These are phyloP conservation scores for Voacanga thouarsii DNA, from an alignment of 257 asterid species.

Conservation along the genomic window DNA sequence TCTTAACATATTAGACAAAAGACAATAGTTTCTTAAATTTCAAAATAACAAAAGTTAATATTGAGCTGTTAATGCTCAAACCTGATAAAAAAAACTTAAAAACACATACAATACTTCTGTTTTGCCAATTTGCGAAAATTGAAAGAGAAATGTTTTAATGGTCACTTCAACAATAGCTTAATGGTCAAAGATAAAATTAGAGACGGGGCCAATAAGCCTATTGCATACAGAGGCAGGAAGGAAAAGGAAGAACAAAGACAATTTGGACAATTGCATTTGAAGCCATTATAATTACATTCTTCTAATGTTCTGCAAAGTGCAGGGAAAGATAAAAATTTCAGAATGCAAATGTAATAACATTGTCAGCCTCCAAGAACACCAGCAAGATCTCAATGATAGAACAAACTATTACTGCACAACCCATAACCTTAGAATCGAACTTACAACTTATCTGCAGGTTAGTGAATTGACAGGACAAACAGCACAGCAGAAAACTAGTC, in stretches of 20 bases:
- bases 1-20: too few species aligned
- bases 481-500: conserved; percentile 9
- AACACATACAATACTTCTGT: too few species aligned
- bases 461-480: conserved; percentile 25
- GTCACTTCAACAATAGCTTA: too few species aligned
- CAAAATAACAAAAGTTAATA: too few species aligned
- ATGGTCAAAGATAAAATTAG: too few species aligned
- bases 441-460: conserved; percentile 27
- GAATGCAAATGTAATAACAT: conserved; percentile 14
- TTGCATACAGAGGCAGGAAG: neutral
- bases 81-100: too few species aligned
- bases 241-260: neutral
- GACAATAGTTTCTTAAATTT: too few species aligned
- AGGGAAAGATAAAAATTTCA: conserved; percentile 4
- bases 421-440: conserved; percentile 15
- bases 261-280: conserved; percentile 2
- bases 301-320: neutral
- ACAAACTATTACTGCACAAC: conserved; percentile 26
- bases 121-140: too few species aligned
- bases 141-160: too few species aligned
- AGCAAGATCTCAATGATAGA: conserved; percentile 22
- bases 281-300: conserved; percentile 13
- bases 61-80: too few species aligned
- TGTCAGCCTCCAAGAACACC: conserved; percentile 18
- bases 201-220: too few species aligned